Evolutionary conservation across 176 grass and related monocot species (phyloP).

Genomic region (Poa pratensis): DNA sequence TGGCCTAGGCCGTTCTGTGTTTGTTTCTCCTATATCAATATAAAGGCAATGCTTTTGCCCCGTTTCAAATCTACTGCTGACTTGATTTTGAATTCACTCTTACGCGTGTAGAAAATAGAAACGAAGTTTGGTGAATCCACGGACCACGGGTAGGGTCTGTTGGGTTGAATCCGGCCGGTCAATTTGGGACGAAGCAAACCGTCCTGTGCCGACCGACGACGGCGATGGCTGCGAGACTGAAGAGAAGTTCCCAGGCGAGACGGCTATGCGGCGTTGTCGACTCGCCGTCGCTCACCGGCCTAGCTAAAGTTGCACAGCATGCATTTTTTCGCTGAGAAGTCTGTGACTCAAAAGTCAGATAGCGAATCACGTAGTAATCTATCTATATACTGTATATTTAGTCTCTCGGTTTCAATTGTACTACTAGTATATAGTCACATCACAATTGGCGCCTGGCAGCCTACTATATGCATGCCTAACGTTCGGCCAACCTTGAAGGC

Average conservation of each 20-base stretch:
- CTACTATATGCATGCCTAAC: conserved; percentile 12
- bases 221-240: conserved; percentile 5
- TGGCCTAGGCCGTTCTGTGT: no score
- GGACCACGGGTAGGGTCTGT: not conserved
- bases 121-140: no score
- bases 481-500: conserved; percentile 27
- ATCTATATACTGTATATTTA: no score
- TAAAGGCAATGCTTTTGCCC: no score
- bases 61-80: no score
- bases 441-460: conserved; percentile 40
- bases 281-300: conserved; percentile 27
- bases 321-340: not conserved
- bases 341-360: not conserved
- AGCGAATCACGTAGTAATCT: no score
- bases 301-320: not conserved
- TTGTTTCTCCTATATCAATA: no score
- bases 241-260: conserved; percentile 30
- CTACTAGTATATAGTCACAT: not conserved
- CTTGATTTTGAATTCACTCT: no score
- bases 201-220: not conserved
- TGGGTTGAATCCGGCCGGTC: not conserved
- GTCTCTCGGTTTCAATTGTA: not conserved
- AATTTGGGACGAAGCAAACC: not conserved
- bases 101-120: no score
- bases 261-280: not conserved